Conservation (phyloP, 257 asterid species). For the Ocimum tenuiflorum region DNA sequence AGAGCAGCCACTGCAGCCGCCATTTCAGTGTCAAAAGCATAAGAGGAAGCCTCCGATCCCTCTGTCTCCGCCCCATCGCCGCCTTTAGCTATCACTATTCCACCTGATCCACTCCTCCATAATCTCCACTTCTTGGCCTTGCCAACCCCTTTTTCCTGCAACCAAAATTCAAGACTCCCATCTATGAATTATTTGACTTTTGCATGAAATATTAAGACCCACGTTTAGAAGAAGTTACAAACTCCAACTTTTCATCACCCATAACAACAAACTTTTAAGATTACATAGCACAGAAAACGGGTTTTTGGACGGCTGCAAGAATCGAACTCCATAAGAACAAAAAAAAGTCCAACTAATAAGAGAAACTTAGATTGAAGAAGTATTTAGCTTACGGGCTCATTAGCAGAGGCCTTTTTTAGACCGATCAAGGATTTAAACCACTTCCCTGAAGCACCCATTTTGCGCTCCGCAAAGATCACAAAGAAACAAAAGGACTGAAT, state of each 20-base stretch:
- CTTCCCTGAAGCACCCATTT: conserved; percentile 85
- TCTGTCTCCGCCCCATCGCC: conserved; percentile 40
- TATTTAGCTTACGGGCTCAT: conserved; percentile 38
- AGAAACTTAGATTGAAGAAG: background rate
- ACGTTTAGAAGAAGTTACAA: too few species aligned
- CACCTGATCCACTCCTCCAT: conserved; percentile 84
- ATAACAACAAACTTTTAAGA: background rate
- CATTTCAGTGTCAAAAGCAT: conserved; percentile 45
- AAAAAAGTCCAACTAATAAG: background rate
- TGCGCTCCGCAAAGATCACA: background rate
- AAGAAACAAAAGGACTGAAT: background rate
- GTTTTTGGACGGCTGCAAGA: too few species aligned
- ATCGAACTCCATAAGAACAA: background rate
- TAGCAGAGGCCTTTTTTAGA: conserved; percentile 41
- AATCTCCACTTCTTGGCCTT: conserved; percentile 80
- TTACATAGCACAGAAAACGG: background rate
- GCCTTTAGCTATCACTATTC: conserved; percentile 36
- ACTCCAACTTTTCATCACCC: too few species aligned
- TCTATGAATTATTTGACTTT: background rate
- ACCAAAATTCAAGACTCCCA: background rate
- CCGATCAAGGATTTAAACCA: conserved; percentile 76
- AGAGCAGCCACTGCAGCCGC: conserved; percentile 79
- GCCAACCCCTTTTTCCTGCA: conserved; percentile 51
- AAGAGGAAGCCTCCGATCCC: conserved; percentile 45
- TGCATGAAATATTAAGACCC: background rate